Evolutionary conservation across 2,329 filamentous ascomycete genomes (phyloP).

Genomic region (Tolypocladium guangdongense): DNA sequence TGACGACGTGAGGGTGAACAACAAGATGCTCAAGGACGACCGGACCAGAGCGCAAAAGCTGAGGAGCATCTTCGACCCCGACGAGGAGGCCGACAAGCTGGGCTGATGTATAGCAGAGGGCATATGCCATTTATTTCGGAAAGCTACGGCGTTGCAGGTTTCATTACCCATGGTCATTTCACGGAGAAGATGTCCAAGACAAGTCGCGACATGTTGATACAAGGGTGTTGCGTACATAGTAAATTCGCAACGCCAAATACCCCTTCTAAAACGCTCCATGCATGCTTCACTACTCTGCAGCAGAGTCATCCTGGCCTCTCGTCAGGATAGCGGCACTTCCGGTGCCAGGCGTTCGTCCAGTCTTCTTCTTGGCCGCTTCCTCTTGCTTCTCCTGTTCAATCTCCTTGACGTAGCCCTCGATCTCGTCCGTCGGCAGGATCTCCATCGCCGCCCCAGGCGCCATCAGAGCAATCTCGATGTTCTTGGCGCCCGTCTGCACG

Average conservation of each 20-base stretch:
- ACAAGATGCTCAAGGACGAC: slow-evolving; percentile 88
- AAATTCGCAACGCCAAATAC: slow-evolving; percentile 13
- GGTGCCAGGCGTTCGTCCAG: slow-evolving; percentile 58
- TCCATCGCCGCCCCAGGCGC: slow-evolving; percentile 83
- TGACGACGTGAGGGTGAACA: slow-evolving; percentile 77
- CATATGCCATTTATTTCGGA: background rate
- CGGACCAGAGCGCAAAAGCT: slow-evolving; percentile 50
- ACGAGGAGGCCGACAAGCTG: slow-evolving; percentile 62
- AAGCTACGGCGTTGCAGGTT: slow-evolving; percentile 18
- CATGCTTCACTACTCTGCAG: slow-evolving; percentile 20
- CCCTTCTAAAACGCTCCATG: slow-evolving; percentile 11
- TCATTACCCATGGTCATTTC: slow-evolving; percentile 12
- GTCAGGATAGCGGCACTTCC: slow-evolving; percentile 67
- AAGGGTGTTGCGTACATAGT: slow-evolving; percentile 17
- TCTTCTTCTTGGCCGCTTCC: slow-evolving; percentile 96
- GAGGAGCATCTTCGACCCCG: slow-evolving; percentile 64
- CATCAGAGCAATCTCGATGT: slow-evolving; percentile 99
- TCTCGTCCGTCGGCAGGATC: slow-evolving; percentile 90
- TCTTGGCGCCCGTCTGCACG: slow-evolving; percentile 97
- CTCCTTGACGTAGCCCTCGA: slow-evolving; percentile 94
- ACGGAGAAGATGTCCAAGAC: slow-evolving; percentile 7
- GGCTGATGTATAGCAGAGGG: slow-evolving; percentile 40
- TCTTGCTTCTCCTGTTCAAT: slow-evolving; percentile 99
- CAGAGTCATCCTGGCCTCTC: slow-evolving; percentile 36
- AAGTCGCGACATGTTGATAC: slow-evolving; percentile 24